Evolutionary conservation across 192 early-diverging fungal species (phyloP).

Genomic region (Linnemannia hyalina): DNA sequence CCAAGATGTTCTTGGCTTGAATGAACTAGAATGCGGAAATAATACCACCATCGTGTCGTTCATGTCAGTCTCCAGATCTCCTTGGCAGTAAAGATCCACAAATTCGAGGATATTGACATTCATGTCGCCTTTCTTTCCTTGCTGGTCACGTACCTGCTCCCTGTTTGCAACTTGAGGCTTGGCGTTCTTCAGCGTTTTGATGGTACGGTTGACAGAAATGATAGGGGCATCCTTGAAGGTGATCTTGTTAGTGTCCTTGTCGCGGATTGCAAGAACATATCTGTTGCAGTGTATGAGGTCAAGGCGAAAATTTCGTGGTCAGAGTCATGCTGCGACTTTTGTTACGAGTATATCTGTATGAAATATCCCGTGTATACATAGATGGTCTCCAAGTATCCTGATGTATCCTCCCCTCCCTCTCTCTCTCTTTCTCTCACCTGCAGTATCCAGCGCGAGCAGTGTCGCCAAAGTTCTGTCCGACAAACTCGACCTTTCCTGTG

Average conservation of each 20-base stretch:
- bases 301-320: background rate
- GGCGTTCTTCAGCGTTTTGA: conserved; percentile 74
- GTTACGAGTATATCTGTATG: too few relatives aligned
- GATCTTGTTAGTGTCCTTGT: conserved; percentile 77
- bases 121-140: background rate
- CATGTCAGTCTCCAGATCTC: background rate
- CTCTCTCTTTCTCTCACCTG: conserved; percentile 48
- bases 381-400: too few relatives aligned
- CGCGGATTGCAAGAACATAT: conserved; percentile 87
- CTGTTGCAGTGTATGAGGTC: conserved; percentile 31
- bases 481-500: conserved; percentile 81
- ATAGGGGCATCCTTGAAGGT: conserved; percentile 76
- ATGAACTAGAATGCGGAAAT: conserved; percentile 57
- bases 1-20: conserved; percentile 82
- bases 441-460: conserved; percentile 58
- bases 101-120: background rate
- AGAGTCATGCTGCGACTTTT: background rate
- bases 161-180: conserved; percentile 14
- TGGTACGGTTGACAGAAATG: conserved; percentile 73
- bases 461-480: conserved; percentile 77
- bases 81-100: background rate
- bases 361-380: too few relatives aligned
- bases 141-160: conserved; percentile 33
- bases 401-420: too few relatives aligned
- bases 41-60: background rate